Evolutionary conservation across 1,284 basidiomycete genomes (phyloP).

Genomic region (Apiotrichum veenhuisii): DNA sequence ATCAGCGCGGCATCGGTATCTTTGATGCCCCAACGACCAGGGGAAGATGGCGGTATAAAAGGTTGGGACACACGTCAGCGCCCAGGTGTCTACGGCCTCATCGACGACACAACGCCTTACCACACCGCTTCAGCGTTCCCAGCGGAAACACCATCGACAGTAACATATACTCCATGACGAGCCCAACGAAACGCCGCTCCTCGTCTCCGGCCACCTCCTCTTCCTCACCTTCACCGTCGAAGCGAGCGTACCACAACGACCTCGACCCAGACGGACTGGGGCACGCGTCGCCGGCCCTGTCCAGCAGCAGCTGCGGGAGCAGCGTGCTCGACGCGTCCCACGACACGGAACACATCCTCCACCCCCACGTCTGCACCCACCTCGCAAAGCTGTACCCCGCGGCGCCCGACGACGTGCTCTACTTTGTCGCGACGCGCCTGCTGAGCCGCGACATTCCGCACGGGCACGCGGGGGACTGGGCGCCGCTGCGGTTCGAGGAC

Average conservation of each 20-base stretch:
- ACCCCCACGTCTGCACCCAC: conserved; percentile 25
- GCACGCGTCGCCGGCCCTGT: not conserved
- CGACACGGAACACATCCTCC: conserved; percentile 16
- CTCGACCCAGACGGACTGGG: no score
- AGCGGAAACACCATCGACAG: no score
- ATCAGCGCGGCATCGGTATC: no score
- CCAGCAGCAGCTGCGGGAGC: not conserved
- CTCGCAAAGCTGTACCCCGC: conserved; percentile 25
- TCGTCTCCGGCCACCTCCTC: not conserved
- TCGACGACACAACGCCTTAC: no score
- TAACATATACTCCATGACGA: no score
- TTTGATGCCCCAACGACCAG: no score
- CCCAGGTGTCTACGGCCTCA: no score
- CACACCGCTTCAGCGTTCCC: no score
- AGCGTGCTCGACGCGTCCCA: not conserved
- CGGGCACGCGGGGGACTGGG: conserved; percentile 25
- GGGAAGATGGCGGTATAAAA: no score
- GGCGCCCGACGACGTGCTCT: conserved; percentile 20
- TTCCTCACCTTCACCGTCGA: not conserved
- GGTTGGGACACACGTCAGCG: no score
- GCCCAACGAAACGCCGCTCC: not conserved
- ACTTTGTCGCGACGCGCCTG: conserved; percentile 32
- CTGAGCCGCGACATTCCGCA: conserved; percentile 30
- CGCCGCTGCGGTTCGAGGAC: conserved; percentile 12
- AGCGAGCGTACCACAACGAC: no score